Conservation (phyloP, 2,329 filamentous ascomycete species). For the Sordariomycetes sp. region DNA sequence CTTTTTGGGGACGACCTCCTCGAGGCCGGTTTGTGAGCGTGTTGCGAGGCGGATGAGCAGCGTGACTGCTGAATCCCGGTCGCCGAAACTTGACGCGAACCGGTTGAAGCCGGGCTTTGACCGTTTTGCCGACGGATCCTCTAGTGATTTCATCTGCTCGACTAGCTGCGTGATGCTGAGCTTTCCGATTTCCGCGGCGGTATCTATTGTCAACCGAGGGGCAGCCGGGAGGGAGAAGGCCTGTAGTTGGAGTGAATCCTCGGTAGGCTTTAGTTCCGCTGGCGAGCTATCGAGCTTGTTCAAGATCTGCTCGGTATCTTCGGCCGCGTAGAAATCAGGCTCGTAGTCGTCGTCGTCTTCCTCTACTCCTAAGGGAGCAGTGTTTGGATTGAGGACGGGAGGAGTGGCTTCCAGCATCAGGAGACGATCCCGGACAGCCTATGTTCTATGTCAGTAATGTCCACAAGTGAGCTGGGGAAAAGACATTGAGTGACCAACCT, state of each 20-base stretch:
- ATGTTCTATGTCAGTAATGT: neutral
- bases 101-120: constrained; percentile 65
- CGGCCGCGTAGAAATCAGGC: constrained; percentile 66
- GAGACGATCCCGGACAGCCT: constrained; percentile 33
- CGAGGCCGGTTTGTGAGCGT: constrained; percentile 58
- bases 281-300: constrained; percentile 64
- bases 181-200: constrained; percentile 7
- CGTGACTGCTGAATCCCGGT: constrained; percentile 82
- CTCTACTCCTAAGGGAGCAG: constrained; percentile 49
- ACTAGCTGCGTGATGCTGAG: constrained; percentile 8
- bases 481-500: constrained; percentile 1
- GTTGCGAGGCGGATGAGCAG: constrained; percentile 78
- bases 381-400: constrained; percentile 40
- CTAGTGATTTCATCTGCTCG: constrained; percentile 48
- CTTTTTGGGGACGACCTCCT: constrained; percentile 41
- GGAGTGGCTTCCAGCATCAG: constrained; percentile 28
- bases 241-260: constrained; percentile 47
- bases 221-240: constrained; percentile 72
- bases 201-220: constrained; percentile 53
- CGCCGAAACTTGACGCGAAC: constrained; percentile 71
- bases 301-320: constrained; percentile 64
- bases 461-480: neutral
- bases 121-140: constrained; percentile 49
- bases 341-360: constrained; percentile 82
- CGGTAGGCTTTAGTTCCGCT: constrained; percentile 24